These are phyloP conservation scores for Penicillium sclerotiorum DNA, from an alignment of 2,329 filamentous ascomycete genomes.

Conservation along the genomic window DNA sequence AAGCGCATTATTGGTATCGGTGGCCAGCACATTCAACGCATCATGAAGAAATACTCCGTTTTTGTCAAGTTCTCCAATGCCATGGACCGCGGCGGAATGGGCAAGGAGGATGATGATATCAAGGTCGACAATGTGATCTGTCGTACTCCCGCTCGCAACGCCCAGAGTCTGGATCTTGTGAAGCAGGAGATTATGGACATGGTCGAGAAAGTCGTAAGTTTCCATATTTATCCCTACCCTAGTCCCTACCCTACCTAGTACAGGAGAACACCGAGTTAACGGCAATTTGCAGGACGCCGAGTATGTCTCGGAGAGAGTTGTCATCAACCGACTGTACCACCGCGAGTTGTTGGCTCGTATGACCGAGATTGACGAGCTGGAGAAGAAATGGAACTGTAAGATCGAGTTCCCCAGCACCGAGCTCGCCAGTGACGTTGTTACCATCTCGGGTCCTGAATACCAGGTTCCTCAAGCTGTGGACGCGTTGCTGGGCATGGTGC, in stretches of 20 bases:
- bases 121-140: slow-evolving; percentile 99
- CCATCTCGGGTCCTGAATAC: slow-evolving; percentile 94
- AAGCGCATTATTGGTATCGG: slow-evolving; percentile 99
- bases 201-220: slow-evolving; percentile 86
- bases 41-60: slow-evolving; percentile 99
- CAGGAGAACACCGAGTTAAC: not conserved
- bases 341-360: slow-evolving; percentile 89
- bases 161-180: slow-evolving; percentile 92
- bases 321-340: slow-evolving; percentile 92
- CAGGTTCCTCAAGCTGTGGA: slow-evolving; percentile 97
- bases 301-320: slow-evolving; percentile 90
- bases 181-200: slow-evolving; percentile 99
- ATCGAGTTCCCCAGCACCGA: slow-evolving; percentile 98
- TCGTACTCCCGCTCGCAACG: slow-evolving; percentile 93
- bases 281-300: slow-evolving; percentile 72
- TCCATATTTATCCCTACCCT: not conserved
- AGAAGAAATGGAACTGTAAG: slow-evolving; percentile 99
- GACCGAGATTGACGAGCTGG: slow-evolving; percentile 85
- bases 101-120: slow-evolving; percentile 95
- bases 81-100: slow-evolving; percentile 93
- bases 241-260: slow-evolving; percentile 1
- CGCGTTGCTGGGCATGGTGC: slow-evolving; percentile 96
- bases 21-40: slow-evolving; percentile 96
- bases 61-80: slow-evolving; percentile 99
- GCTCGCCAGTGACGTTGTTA: slow-evolving; percentile 93